Evolutionary conservation across 345 rosid species (phyloP).

Genomic region (Euclidium syriacum): DNA sequence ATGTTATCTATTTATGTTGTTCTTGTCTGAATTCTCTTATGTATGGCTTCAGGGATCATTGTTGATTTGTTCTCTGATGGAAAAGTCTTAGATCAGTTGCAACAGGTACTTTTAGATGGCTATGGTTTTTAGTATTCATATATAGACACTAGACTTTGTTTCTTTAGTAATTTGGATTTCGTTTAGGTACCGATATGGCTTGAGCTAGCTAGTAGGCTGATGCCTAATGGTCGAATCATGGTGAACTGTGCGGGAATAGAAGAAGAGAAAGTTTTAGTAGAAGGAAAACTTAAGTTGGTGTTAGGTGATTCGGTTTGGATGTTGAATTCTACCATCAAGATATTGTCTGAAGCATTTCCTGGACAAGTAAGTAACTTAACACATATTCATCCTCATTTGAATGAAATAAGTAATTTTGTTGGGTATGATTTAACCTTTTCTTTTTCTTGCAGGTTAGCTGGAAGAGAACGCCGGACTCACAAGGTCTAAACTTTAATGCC

Average conservation of each 20-base stretch:
- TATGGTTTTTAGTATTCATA: background rate
- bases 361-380: constrained; percentile 48
- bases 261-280: constrained; percentile 16
- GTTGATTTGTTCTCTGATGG: constrained; percentile 74
- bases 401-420: background rate
- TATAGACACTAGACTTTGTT: background rate
- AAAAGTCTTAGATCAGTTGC: constrained; percentile 56
- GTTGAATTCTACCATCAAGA: constrained; percentile 55
- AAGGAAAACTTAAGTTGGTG: constrained; percentile 16
- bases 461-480: constrained; percentile 52
- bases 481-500: constrained; percentile 61
- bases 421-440: background rate
- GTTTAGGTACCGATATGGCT: constrained; percentile 57
- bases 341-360: constrained; percentile 59
- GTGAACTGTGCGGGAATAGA: constrained; percentile 75
- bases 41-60: constrained; percentile 44
- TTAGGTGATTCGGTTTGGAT: constrained; percentile 38
- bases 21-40: constrained; percentile 8
- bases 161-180: background rate
- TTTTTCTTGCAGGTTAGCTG: constrained; percentile 45
- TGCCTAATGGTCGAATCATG: constrained; percentile 72
- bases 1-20: background rate
- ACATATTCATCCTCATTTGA: background rate
- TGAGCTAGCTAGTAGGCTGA: constrained; percentile 51
- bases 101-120: constrained; percentile 43